phyloP scores from a whole-genome alignment of 768 basidiomycete species.

The Albatrellus ellisii region DNA sequence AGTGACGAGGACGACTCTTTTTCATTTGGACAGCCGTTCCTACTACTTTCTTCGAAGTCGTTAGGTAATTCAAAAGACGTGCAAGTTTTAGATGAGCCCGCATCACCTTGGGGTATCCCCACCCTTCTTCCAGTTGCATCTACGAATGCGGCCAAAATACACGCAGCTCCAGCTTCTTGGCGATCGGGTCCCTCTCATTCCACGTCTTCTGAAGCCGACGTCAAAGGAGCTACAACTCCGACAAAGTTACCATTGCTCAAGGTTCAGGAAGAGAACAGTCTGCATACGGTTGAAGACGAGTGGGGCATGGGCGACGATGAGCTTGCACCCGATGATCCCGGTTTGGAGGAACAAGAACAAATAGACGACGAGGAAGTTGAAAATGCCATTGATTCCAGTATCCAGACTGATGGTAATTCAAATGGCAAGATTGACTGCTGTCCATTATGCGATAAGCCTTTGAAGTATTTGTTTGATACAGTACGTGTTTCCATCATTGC shows the following conservation, averaged over 20 bases:
- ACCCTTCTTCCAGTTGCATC: neutral
- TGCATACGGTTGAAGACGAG: constrained; percentile 25
- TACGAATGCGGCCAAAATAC: too few relatives aligned
- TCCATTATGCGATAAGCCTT: constrained; percentile 20
- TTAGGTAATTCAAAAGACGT: too few relatives aligned
- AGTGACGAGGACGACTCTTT: too few relatives aligned
- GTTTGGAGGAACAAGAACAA: constrained; percentile 14
- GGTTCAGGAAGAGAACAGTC: too few relatives aligned
- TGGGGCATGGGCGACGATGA: constrained; percentile 75
- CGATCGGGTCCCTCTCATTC: neutral
- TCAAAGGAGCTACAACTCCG: too few relatives aligned
- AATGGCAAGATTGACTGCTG: constrained; percentile 14
- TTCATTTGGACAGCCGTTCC: constrained; percentile 6
- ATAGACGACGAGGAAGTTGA: constrained; percentile 18
- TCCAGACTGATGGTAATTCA: neutral
- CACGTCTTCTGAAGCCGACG: neutral
- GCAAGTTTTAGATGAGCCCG: neutral
- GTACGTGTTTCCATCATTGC: constrained; percentile 15
- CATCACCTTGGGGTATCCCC: neutral
- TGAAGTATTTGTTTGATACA: constrained; percentile 17
- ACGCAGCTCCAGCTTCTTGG: too few relatives aligned
- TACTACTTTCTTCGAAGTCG: constrained; percentile 3
- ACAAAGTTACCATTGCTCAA: too few relatives aligned
- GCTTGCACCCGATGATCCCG: constrained; percentile 21
- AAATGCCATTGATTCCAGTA: constrained; percentile 16